Percentiles rank a stretch among this genome's conserved stretches.
Conservation (phyloP, 176 grass and related monocot genomes). For the maize (Zea mays) region DNA sequence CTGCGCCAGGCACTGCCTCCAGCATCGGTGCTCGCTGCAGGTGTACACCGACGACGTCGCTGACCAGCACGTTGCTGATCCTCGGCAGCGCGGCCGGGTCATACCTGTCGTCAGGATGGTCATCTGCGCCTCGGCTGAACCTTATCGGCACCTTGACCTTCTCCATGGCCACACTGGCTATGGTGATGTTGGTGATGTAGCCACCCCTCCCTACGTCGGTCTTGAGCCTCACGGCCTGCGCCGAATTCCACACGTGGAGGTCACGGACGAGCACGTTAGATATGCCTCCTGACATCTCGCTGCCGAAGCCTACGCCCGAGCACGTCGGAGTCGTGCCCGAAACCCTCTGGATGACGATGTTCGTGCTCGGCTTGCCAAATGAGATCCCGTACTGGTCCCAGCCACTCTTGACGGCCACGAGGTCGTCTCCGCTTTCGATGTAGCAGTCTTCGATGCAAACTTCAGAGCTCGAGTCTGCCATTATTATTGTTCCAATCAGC, state of each 20-base stretch:
- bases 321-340: conserved; percentile 89
- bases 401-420: conserved; percentile 88
- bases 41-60: conserved; percentile 50
- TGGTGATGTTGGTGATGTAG: conserved; percentile 81
- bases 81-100: conserved; percentile 51
- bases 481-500: conserved; percentile 23
- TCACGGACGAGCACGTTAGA: conserved; percentile 59
- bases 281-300: conserved; percentile 91
- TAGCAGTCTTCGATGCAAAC: conserved; percentile 90
- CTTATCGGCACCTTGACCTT: conserved; percentile 79
- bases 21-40: conserved; percentile 54
- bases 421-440: conserved; percentile 82
- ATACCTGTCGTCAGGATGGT: conserved; percentile 55
- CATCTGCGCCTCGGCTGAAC: conserved; percentile 70
- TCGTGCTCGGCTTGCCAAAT: conserved; percentile 59
- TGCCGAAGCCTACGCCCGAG: conserved; percentile 84
- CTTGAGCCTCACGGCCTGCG: conserved; percentile 66
- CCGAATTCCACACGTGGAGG: conserved; percentile 71
- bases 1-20: conserved; percentile 57
- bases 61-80: conserved; percentile 54
- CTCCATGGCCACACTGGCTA: conserved; percentile 63
- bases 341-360: conserved; percentile 70
- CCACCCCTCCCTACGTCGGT: conserved; percentile 69
- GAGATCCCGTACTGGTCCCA: conserved; percentile 93
- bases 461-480: conserved; percentile 80